These are phyloP conservation scores for Penicillium riverlandense DNA, from an alignment of 495 filamentous ascomycete genomes.

Conservation along the genomic window DNA sequence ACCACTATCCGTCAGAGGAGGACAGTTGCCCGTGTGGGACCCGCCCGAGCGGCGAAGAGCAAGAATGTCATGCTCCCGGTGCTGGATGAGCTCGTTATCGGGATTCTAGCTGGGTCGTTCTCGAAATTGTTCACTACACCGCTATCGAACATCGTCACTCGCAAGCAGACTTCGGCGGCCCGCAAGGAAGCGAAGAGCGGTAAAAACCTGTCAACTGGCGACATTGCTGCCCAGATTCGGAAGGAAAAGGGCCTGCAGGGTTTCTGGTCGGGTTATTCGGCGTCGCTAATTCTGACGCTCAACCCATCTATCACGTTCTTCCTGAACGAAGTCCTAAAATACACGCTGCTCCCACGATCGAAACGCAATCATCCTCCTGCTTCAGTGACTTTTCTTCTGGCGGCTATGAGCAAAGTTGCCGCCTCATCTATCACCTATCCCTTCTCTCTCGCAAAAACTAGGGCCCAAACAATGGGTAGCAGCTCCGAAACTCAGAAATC, in stretches of 20 bases:
- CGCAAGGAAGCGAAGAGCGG: slow-evolving; percentile 5
- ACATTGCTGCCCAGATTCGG: slow-evolving; percentile 58
- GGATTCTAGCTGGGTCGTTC: slow-evolving; percentile 69
- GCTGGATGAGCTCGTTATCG: slow-evolving; percentile 69
- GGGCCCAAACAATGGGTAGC: slow-evolving; percentile 52
- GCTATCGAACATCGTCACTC: slow-evolving; percentile 73
- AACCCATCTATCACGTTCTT: slow-evolving; percentile 87
- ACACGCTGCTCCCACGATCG: slow-evolving; percentile 42
- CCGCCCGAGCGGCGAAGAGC: slow-evolving; percentile 23
- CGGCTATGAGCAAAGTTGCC: slow-evolving; percentile 72
- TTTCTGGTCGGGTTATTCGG: slow-evolving; percentile 89
- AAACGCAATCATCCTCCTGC: slow-evolving; percentile 45
- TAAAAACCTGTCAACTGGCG: slow-evolving; percentile 26
- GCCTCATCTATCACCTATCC: slow-evolving; percentile 82
- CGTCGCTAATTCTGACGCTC: slow-evolving; percentile 69
- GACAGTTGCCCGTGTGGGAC: slow-evolving; percentile 35
- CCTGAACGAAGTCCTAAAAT: slow-evolving; percentile 64
- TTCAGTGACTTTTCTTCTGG: slow-evolving; percentile 62
- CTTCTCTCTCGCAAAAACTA: slow-evolving; percentile 72
- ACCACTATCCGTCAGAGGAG: slow-evolving; percentile 58
- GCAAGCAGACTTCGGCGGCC: slow-evolving; percentile 66
- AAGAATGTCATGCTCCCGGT: slow-evolving; percentile 49
- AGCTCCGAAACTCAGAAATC: background rate
- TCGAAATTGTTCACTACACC: slow-evolving; percentile 77
- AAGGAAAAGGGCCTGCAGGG: slow-evolving; percentile 66